Evolutionary conservation across 177 flowering plant genomes (phyloP), one percentile per base, ranked within the genome.

Genomic region (Vitis hybrid): DNA sequence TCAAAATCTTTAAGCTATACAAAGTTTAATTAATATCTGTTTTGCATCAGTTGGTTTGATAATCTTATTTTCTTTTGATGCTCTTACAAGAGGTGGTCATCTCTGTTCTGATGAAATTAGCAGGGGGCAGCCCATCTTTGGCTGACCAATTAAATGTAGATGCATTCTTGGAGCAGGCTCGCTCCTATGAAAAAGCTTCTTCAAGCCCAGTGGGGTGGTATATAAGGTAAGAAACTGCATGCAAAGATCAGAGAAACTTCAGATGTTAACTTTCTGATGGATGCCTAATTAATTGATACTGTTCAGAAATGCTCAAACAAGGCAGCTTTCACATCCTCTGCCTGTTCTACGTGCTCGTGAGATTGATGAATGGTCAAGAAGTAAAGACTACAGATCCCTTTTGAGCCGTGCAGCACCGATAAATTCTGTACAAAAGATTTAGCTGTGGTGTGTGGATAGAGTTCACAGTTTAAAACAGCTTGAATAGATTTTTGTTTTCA

Each of bases 101-200:
- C 68, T 95, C 99, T 52, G 97, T 95, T 71, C 81, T 93, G 75
- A 95, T 95, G 99, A 95, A 95, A 89, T 73, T 95, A 80, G 91
- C 97, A 68, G 99, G 99, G 55, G 99, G 99, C 61, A 85, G 91
- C 79, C 97, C 99, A 45, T 95, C 99, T 21, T 55, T 95, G 74
- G 88, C 99, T 50, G 96, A 95, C 81, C 96, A 95, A 78, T 83
- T 95, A 65, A 95, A 93, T 69, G 97, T 93, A 68, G 99, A 95
- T 77, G 99, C 99, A 7, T 95, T 95, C 73, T 74, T 95, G 82
- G 99, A 95, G 82, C 99, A 95, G 88, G 97, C 98, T 80, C 94
- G 98, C 32, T 93, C 98, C 48, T 95, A 95, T 80, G 99, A 95
- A 62, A 90, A 86, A 79, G 99, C 98, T 78, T 82, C 99, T 78